Evolutionary conservation across 768 basidiomycete species (phyloP).

Genomic region (Termitomyces eurrhizus): DNA sequence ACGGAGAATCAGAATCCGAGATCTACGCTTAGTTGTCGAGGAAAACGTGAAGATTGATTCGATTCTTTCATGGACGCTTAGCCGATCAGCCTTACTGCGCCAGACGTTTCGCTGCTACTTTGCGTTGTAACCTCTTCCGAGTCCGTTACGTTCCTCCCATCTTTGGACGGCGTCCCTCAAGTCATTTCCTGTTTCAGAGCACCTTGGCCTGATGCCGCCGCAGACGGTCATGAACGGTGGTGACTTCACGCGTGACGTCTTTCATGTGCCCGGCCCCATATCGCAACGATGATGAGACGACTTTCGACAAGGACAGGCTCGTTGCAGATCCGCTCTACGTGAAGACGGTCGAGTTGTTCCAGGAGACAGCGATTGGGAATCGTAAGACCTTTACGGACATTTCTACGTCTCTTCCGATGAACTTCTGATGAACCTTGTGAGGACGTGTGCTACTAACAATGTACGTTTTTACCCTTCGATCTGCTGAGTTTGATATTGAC

Average conservation of each 20-base stretch:
- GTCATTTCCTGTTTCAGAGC: slow-evolving; percentile 46
- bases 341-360: slow-evolving; percentile 26
- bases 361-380: too few species aligned
- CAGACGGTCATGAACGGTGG: too few species aligned
- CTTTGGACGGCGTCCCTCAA: not conserved
- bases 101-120: slow-evolving; percentile 75
- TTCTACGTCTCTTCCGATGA: too few species aligned
- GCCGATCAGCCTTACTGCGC: slow-evolving; percentile 58
- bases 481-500: not conserved
- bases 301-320: slow-evolving; percentile 47
- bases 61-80: slow-evolving; percentile 66
- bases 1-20: too few species aligned
- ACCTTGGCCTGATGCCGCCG: slow-evolving; percentile 81
- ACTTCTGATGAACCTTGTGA: slow-evolving; percentile 73
- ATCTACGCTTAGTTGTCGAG: too few species aligned
- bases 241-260: slow-evolving; percentile 28
- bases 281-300: slow-evolving; percentile 64
- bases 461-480: slow-evolving; percentile 33
- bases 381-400: too few species aligned
- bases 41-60: slow-evolving; percentile 61
- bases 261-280: slow-evolving; percentile 81
- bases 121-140: slow-evolving; percentile 80
- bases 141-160: not conserved
- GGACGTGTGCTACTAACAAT: slow-evolving; percentile 24
- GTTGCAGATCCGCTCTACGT: slow-evolving; percentile 80